phyloP scores from a whole-genome alignment of 371 early-diverging fungal genomes.

The Apophysomyces elegans region DNA sequence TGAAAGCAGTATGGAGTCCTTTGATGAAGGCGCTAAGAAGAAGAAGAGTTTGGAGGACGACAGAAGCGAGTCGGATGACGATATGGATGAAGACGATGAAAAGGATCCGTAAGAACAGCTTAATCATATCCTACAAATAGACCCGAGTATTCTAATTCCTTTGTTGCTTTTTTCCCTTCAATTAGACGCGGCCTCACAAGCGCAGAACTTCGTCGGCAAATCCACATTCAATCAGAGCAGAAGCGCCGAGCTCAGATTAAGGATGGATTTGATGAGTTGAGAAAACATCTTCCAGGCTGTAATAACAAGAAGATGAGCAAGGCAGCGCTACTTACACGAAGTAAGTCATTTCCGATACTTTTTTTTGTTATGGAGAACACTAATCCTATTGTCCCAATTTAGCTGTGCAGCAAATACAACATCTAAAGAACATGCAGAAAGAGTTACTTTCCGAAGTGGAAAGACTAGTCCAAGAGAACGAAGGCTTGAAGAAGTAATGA shows the following conservation, averaged over 20 bases:
- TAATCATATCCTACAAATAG: too few species aligned
- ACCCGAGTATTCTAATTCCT: neutral
- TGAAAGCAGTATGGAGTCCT: neutral
- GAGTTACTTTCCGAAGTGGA: constrained; percentile 55
- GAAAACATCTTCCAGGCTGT: constrained; percentile 55
- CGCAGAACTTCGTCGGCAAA: constrained; percentile 53
- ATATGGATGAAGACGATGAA: constrained; percentile 33
- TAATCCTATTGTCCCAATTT: constrained; percentile 1
- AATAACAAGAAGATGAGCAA: constrained; percentile 63
- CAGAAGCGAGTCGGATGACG: constrained; percentile 26
- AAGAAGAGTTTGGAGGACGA: constrained; percentile 32
- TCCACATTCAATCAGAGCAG: constrained; percentile 60
- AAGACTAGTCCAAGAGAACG: constrained; percentile 53
- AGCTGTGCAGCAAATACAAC: constrained; percentile 58
- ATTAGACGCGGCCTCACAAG: constrained; percentile 20
- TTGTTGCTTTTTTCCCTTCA: neutral
- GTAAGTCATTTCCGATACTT: constrained; percentile 25
- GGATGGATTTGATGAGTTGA: constrained; percentile 57
- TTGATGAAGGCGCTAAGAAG: constrained; percentile 25
- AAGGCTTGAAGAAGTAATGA: constrained; percentile 52
- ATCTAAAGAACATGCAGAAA: constrained; percentile 48
- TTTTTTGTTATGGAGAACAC: neutral
- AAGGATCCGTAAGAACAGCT: constrained; percentile 6
- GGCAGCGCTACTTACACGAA: constrained; percentile 57
- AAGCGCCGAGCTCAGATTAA: constrained; percentile 58